Evolutionary conservation across 2,329 filamentous ascomycete species (phyloP).

Genomic region (Sporothrix brunneoviolacea): DNA sequence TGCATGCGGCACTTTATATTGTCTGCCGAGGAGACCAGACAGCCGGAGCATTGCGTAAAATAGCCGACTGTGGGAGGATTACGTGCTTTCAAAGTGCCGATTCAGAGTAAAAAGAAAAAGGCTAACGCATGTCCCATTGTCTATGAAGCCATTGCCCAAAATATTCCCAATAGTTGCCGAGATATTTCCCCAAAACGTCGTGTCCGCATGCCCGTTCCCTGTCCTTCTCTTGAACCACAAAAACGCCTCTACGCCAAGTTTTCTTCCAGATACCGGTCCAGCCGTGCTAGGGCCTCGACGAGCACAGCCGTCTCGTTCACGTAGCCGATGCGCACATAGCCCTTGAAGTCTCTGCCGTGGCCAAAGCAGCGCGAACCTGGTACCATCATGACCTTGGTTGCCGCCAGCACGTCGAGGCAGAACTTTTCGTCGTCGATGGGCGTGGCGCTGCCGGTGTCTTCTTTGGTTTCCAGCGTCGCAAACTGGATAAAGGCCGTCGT

Average conservation of each 20-base stretch:
- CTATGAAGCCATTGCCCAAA: too few species aligned
- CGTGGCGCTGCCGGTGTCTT: conserved; percentile 23
- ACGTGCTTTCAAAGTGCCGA: too few species aligned
- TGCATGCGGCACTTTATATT: too few species aligned
- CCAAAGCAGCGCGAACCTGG: conserved; percentile 73
- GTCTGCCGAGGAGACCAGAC: too few species aligned
- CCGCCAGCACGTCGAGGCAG: conserved; percentile 59
- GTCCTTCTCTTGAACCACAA: too few species aligned
- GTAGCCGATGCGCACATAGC: conserved; percentile 73
- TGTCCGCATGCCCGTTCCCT: too few species aligned
- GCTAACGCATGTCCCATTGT: too few species aligned
- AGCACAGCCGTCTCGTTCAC: conserved; percentile 66
- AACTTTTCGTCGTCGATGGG: conserved; percentile 67
- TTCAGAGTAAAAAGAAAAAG: too few species aligned
- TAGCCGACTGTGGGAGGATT: too few species aligned
- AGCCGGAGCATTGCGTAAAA: too few species aligned
- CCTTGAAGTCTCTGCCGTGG: conserved; percentile 55
- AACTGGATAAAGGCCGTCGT: conserved; percentile 76
- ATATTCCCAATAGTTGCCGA: too few species aligned
- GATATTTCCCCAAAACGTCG: too few species aligned
- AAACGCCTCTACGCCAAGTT: conserved; percentile 19
- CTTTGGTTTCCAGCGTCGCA: conserved; percentile 39
- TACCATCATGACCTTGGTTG: conserved; percentile 66
- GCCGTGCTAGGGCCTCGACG: conserved; percentile 52
- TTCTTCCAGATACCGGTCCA: conserved; percentile 35